phyloP scores from a whole-genome alignment of 768 basidiomycete genomes.

The Leucogyrophana mollusca region DNA sequence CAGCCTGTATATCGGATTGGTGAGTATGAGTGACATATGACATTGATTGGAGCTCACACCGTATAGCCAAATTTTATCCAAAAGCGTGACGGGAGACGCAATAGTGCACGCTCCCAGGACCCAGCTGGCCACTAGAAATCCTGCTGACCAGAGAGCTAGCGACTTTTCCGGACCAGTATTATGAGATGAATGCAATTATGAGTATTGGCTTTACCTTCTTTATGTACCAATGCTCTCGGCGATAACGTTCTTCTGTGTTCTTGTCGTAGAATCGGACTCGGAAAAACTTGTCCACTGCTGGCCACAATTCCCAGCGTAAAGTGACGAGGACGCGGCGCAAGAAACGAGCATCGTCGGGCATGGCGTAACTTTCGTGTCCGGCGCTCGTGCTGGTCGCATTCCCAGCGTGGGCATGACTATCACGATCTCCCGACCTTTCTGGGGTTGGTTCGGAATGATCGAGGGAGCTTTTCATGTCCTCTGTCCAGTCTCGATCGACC shows the following conservation, averaged over 20 bases:
- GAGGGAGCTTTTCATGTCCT: slow-evolving; percentile 53
- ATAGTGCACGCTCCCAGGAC: slow-evolving; percentile 55
- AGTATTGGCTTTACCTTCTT: slow-evolving; percentile 42
- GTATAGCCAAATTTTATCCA: slow-evolving; percentile 65
- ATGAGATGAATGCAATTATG: neutral
- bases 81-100: slow-evolving; percentile 38
- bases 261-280: slow-evolving; percentile 59
- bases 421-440: slow-evolving; percentile 51
- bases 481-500: slow-evolving; percentile 70
- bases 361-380: slow-evolving; percentile 33
- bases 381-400: slow-evolving; percentile 32
- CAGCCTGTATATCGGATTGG: slow-evolving; percentile 36
- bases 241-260: slow-evolving; percentile 49
- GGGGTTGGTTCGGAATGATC: slow-evolving; percentile 48
- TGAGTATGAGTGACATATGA: too few relatives aligned
- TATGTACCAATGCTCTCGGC: slow-evolving; percentile 71
- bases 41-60: slow-evolving; percentile 36
- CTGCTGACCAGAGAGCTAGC: slow-evolving; percentile 59
- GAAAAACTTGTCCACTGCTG: slow-evolving; percentile 56
- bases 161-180: slow-evolving; percentile 27
- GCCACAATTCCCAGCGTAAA: slow-evolving; percentile 60
- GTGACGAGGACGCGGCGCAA: slow-evolving; percentile 34
- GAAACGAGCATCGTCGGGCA: slow-evolving; percentile 35
- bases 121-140: slow-evolving; percentile 73
- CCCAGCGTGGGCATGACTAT: slow-evolving; percentile 32